Base-by-base conservation (phyloP, 305 asterid genomes). In the Fraxinus albicans region DNA sequence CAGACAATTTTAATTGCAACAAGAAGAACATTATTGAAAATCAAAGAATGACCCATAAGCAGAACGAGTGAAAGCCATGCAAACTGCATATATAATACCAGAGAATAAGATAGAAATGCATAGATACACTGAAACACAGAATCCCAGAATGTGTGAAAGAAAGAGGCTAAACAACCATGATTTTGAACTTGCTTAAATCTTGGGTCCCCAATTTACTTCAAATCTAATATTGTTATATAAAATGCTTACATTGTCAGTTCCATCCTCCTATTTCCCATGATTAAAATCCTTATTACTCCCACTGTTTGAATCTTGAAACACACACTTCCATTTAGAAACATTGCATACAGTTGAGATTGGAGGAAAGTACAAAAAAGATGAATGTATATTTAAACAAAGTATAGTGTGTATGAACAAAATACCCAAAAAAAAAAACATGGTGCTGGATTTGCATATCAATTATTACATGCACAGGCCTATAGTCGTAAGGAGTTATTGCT, bases 1-100 rank as follows among this genome's bases (percentile, higher is more conserved):
- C 4, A 69, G 75, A 72, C 19, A 67, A 72, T 38, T 33, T 72
- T 33, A 67, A 79, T 33, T 9, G 81, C 34, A 75, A 38, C 34
- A 75, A 38, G n/a, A 34, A 25, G 31, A 38, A 82, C 42, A 21
- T 40, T 50, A 69, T 23, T 10, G 23, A 29, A 70, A 70, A 33
- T 29, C 25, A 70, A 15, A 31, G 21, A 70, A 72, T 72, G 19
- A 76, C 55, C 75, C 55, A 53, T 60, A 25, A 79, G 35, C 74
- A 27, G 21, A 63, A 42, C 55, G 17, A 38, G 74, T 65, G 65
- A 8, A 69, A 77, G 80, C 77, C 76, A 78, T 12, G 21, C 75
- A 85, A 50, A 42, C 81, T 40, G 44, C 73, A 65, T 53, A 70
- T 25, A 58, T 38, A 77, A 78, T 53, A 81, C 33, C 27, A 77